These are phyloP conservation scores for Fagus sylvatica DNA, from an alignment of 306 rosid species.

Conservation along the genomic window DNA sequence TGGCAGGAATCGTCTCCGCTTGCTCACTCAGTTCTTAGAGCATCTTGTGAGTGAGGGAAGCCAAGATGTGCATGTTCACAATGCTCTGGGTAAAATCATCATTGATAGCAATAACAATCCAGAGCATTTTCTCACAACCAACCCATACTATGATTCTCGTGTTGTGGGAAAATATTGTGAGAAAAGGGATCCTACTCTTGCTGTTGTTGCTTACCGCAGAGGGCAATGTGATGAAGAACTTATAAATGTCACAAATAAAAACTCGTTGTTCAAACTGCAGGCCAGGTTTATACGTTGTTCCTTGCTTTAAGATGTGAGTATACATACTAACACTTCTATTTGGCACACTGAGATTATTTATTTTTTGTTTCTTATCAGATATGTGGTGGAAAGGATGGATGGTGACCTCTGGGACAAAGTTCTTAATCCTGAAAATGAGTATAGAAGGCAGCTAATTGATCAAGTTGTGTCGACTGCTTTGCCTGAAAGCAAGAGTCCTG, in stretches of 20 bases:
- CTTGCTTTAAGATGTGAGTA: background rate
- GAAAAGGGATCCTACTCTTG: slow-evolving; percentile 98
- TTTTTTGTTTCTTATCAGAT: slow-evolving; percentile 50
- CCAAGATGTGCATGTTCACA: slow-evolving; percentile 98
- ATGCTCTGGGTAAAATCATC: slow-evolving; percentile 97
- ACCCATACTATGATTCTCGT: slow-evolving; percentile 98
- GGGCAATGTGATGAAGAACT: slow-evolving; percentile 99
- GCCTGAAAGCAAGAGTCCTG: slow-evolving; percentile 99
- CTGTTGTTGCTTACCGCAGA: slow-evolving; percentile 94
- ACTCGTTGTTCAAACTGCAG: slow-evolving; percentile 94
- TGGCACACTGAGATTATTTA: background rate
- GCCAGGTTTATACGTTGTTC: slow-evolving; percentile 38
- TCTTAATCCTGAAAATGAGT: slow-evolving; percentile 87
- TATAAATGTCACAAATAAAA: slow-evolving; percentile 90
- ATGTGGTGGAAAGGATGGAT: slow-evolving; percentile 99
- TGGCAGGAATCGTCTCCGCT: slow-evolving; percentile 82
- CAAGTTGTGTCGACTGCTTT: slow-evolving; percentile 98
- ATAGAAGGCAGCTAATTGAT: slow-evolving; percentile 95
- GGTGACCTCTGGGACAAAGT: slow-evolving; percentile 94
- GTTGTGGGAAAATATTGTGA: slow-evolving; percentile 99
- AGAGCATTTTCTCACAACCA: slow-evolving; percentile 97
- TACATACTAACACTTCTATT: background rate
- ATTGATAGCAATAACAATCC: slow-evolving; percentile 98
- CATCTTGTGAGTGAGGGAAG: slow-evolving; percentile 99
- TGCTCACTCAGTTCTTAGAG: slow-evolving; percentile 95